phyloP scores from a whole-genome alignment of 2,329 filamentous ascomycete genomes.

The Alternaria infectoria region DNA sequence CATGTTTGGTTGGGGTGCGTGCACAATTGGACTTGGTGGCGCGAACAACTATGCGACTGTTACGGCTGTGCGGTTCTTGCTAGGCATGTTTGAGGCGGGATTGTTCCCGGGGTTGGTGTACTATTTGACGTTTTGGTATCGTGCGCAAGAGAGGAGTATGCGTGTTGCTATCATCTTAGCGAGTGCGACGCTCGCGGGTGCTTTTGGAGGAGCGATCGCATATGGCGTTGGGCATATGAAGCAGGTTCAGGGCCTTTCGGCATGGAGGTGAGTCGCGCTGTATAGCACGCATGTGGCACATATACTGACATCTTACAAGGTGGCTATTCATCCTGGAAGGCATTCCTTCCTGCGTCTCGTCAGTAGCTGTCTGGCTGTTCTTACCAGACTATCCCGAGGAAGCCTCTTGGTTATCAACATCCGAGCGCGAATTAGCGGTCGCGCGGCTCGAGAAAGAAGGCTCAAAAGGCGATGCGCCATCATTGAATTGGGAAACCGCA shows the following conservation, averaged over 20 bases:
- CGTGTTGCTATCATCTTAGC: slow-evolving; percentile 64
- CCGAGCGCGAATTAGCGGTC: slow-evolving; percentile 48
- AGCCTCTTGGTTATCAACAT: slow-evolving; percentile 52
- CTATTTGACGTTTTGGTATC: slow-evolving; percentile 64
- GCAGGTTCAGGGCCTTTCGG: slow-evolving; percentile 41
- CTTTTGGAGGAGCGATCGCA: slow-evolving; percentile 63
- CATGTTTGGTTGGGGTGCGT: slow-evolving; percentile 54
- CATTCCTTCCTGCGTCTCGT: slow-evolving; percentile 27
- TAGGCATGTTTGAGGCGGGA: slow-evolving; percentile 40
- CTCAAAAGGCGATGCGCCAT: slow-evolving; percentile 43
- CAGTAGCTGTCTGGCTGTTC: slow-evolving; percentile 51
- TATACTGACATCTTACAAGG: neutral
- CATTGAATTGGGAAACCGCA: slow-evolving; percentile 56
- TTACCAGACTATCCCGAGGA: slow-evolving; percentile 59
- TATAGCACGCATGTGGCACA: accelerated
- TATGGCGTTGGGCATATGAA: slow-evolving; percentile 57
- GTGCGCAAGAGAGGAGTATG: slow-evolving; percentile 62
- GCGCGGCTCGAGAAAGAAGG: slow-evolving; percentile 53
- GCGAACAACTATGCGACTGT: slow-evolving; percentile 52
- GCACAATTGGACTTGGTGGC: slow-evolving; percentile 54
- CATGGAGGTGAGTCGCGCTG: slow-evolving; percentile 25
- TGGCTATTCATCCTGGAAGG: slow-evolving; percentile 35
- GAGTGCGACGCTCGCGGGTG: slow-evolving; percentile 63
- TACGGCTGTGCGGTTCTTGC: slow-evolving; percentile 51
- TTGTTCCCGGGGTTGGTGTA: slow-evolving; percentile 52